Conservation (phyloP, 2,329 filamentous ascomycete genomes). For the Gnomoniopsis sp. region DNA sequence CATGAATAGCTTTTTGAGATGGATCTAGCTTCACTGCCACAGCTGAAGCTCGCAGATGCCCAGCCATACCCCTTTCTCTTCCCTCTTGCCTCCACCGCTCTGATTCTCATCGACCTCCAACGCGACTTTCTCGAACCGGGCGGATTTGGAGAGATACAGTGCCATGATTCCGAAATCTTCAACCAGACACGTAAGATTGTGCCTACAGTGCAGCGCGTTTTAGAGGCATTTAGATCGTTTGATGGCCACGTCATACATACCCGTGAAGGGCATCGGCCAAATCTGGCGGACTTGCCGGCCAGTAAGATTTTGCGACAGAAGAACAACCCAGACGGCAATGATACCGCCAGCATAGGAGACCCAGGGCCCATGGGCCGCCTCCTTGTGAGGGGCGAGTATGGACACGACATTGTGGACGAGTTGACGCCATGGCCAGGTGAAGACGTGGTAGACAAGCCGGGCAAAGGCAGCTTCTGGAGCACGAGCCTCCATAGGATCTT, state of each 20-base stretch:
- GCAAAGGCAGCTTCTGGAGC: conserved; percentile 55
- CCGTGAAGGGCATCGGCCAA: conserved; percentile 46
- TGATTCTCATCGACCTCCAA: conserved; percentile 52
- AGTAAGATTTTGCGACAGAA: conserved; percentile 46
- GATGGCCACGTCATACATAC: conserved; percentile 42
- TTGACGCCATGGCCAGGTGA: conserved; percentile 40
- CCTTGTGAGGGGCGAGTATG: conserved; percentile 47
- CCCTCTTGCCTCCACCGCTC: conserved; percentile 37
- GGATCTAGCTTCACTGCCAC: neutral
- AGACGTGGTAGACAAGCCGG: conserved; percentile 52
- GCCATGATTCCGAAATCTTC: conserved; percentile 32
- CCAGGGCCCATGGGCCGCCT: conserved; percentile 45
- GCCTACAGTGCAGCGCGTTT: conserved; percentile 34
- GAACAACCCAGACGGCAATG: conserved; percentile 34
- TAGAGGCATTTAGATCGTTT: conserved; percentile 33
- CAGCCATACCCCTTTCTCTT: conserved; percentile 27
- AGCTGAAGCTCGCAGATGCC: neutral
- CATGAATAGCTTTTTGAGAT: neutral
- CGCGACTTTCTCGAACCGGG: conserved; percentile 40
- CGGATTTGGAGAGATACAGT: conserved; percentile 45
- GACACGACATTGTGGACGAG: conserved; percentile 49
- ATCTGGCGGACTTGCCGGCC: conserved; percentile 47
- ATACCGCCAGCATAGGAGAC: conserved; percentile 33
- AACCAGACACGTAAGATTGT: conserved; percentile 36
- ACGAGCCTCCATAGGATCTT: conserved; percentile 50